Conservation (phyloP, 441 rosid genomes). For the Pelargonium myrrhifolium region DNA sequence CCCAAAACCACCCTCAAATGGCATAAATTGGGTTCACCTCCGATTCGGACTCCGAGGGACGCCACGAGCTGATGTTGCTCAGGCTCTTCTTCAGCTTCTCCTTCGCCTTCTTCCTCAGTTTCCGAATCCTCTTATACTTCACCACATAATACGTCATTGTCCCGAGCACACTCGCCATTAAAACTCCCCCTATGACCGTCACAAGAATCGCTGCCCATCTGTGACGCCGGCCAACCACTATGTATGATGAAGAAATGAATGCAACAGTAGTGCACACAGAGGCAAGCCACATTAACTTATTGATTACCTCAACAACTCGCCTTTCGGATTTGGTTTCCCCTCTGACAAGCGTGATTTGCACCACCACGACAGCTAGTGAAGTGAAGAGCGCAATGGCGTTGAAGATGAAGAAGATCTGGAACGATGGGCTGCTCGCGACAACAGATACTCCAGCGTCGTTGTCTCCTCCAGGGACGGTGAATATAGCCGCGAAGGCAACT, state of each 20-base stretch:
- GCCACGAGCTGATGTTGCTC: slow-evolving; percentile 22
- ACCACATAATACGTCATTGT: slow-evolving; percentile 72
- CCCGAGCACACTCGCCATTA: slow-evolving; percentile 63
- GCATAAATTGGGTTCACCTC: slow-evolving; percentile 73
- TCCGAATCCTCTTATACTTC: slow-evolving; percentile 46
- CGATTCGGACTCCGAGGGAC: slow-evolving; percentile 46
- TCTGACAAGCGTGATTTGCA: slow-evolving; percentile 79
- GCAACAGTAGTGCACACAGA: slow-evolving; percentile 75
- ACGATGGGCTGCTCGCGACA: slow-evolving; percentile 34
- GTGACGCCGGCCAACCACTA: slow-evolving; percentile 64
- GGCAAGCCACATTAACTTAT: slow-evolving; percentile 90
- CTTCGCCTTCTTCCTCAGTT: slow-evolving; percentile 49
- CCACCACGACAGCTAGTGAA: slow-evolving; percentile 81
- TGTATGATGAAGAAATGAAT: slow-evolving; percentile 66
- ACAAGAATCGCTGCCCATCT: slow-evolving; percentile 74
- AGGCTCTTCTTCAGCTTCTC: slow-evolving; percentile 23
- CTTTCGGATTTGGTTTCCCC: slow-evolving; percentile 75
- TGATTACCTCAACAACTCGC: slow-evolving; percentile 70
- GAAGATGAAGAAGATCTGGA: slow-evolving; percentile 63
- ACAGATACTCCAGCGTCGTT: slow-evolving; percentile 46
- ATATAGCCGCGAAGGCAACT: slow-evolving; percentile 82
- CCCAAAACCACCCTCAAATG: slow-evolving; percentile 27
- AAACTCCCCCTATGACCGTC: slow-evolving; percentile 57
- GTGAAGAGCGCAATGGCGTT: slow-evolving; percentile 76
- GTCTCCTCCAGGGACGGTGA: slow-evolving; percentile 83